Evolutionary conservation across 106 monocot genomes (phyloP).

Genomic region (Allium fistulosum): DNA sequence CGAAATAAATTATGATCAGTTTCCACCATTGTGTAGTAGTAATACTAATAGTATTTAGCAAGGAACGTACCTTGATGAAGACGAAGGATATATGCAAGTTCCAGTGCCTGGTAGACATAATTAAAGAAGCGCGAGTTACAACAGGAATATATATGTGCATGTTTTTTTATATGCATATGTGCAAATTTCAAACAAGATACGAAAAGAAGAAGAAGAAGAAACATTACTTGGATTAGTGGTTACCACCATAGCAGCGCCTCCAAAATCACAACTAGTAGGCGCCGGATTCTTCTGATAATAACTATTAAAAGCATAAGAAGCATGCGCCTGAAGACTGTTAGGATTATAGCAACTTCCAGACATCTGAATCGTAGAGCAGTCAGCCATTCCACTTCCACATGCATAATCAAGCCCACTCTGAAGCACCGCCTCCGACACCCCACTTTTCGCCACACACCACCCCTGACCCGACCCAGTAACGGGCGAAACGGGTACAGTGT

Average conservation of each 20-base stretch:
- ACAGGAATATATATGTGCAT: neutral
- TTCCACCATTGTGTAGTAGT: too few relatives aligned
- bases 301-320: conserved; percentile 75
- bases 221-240: conserved; percentile 68
- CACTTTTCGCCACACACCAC: conserved; percentile 75
- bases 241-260: conserved; percentile 63
- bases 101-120: conserved; percentile 43
- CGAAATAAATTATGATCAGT: too few relatives aligned
- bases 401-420: conserved; percentile 70
- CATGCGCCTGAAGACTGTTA: conserved; percentile 57
- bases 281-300: conserved; percentile 84
- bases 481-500: conserved; percentile 23
- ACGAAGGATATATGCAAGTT: conserved; percentile 61
- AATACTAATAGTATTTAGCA: too few relatives aligned
- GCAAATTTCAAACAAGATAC: neutral
- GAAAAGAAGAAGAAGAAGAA: neutral
- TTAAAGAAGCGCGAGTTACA: neutral
- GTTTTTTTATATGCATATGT: neutral
- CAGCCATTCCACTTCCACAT: conserved; percentile 64
- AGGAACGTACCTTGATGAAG: conserved; percentile 50
- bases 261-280: conserved; percentile 79
- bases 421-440: conserved; percentile 27
- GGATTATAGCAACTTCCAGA: conserved; percentile 70
- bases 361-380: conserved; percentile 58
- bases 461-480: conserved; percentile 29